phyloP scores from a whole-genome alignment of 1,284 basidiomycete species.

The Heterobasidion irregulare region DNA sequence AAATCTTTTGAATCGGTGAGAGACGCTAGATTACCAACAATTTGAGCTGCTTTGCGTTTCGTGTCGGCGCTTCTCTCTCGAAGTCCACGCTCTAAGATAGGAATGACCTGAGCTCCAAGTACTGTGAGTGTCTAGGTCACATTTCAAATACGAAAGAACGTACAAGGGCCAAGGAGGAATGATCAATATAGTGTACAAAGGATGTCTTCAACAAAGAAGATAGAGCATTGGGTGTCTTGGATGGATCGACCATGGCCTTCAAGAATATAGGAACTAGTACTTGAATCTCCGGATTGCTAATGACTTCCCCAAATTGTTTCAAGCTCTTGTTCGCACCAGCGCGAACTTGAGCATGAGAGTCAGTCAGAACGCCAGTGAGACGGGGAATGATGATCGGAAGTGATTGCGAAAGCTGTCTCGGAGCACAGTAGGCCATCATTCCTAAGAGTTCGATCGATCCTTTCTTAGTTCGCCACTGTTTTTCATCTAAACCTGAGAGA shows the following conservation, averaged over 20 bases:
- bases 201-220: constrained; percentile 85
- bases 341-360: constrained; percentile 96
- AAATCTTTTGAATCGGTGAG: constrained; percentile 96
- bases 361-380: constrained; percentile 90
- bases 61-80: constrained; percentile 89
- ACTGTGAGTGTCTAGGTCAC: constrained; percentile 8
- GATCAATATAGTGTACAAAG: constrained; percentile 98
- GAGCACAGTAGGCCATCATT: constrained; percentile 98
- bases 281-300: constrained; percentile 93
- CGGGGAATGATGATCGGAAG: constrained; percentile 96
- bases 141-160: constrained; percentile 16
- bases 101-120: constrained; percentile 61
- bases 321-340: constrained; percentile 90
- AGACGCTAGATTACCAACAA: constrained; percentile 93
- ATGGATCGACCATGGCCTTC: constrained; percentile 94
- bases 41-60: constrained; percentile 95
- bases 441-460: constrained; percentile 96
- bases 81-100: constrained; percentile 92
- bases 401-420: constrained; percentile 90
- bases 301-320: constrained; percentile 97
- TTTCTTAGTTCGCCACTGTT: constrained; percentile 99
- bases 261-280: constrained; percentile 86
- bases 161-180: constrained; percentile 93
- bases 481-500: constrained; percentile 90
- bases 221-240: constrained; percentile 84